These are phyloP conservation scores for Lodderomyces margitis DNA, from an alignment of 1,139 yeast species.

Conservation along the genomic window DNA sequence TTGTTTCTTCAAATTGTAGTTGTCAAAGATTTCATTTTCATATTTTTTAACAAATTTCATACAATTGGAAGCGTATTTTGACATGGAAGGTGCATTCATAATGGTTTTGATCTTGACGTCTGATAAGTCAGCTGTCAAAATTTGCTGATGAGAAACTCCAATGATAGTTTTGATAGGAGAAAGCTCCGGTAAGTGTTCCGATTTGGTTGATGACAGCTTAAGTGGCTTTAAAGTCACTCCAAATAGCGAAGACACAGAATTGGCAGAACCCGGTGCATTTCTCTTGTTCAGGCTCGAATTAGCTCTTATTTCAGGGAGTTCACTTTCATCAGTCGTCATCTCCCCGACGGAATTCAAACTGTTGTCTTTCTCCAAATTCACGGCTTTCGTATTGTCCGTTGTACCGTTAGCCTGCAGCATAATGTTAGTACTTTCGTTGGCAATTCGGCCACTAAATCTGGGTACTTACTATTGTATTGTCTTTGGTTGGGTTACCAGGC, in stretches of 20 bases:
- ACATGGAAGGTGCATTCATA: slow-evolving; percentile 28
- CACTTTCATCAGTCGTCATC: no score
- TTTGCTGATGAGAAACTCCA: slow-evolving; percentile 40
- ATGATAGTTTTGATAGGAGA: slow-evolving; percentile 40
- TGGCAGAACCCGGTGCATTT: not conserved
- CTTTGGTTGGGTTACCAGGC: no score
- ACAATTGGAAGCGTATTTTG: slow-evolving; percentile 32
- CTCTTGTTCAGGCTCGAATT: not conserved
- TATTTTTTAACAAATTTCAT: slow-evolving; percentile 29
- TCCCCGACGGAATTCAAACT: no score
- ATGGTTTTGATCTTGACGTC: slow-evolving; percentile 45
- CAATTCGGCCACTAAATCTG: no score
- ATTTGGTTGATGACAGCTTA: slow-evolving; percentile 27
- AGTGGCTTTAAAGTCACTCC: slow-evolving; percentile 32
- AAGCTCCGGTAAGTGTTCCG: slow-evolving; percentile 34
- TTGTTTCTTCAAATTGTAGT: slow-evolving; percentile 22
- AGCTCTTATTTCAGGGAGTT: no score
- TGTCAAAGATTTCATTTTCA: slow-evolving; percentile 27
- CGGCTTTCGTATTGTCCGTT: no score
- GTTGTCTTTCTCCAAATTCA: no score
- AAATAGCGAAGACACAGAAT: slow-evolving; percentile 14
- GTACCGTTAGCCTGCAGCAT: no score
- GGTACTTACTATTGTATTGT: no score
- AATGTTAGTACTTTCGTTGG: no score
- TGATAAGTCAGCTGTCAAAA: slow-evolving; percentile 29